Conservation (phyloP, 768 basidiomycete species). For the Mycena sanguinolenta region DNA sequence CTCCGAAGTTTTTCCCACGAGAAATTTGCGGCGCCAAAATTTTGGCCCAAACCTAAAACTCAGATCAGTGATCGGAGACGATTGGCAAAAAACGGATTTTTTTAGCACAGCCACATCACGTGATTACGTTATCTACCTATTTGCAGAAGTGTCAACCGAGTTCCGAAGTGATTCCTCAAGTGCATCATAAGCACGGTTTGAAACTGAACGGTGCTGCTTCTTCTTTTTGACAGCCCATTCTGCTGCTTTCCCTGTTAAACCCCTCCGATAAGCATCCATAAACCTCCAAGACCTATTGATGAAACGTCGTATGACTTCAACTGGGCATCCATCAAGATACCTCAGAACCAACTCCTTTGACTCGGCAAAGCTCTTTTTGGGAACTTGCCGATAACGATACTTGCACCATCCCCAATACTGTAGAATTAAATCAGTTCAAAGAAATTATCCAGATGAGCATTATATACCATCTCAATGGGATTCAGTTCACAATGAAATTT, state of each 20-base stretch:
- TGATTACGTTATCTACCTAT: slow-evolving; percentile 13
- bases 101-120: slow-evolving; percentile 19
- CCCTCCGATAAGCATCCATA: slow-evolving; percentile 7
- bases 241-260: slow-evolving; percentile 6
- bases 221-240: slow-evolving; percentile 18
- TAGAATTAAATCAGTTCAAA: not conserved
- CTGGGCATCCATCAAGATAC: not conserved
- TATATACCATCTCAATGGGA: slow-evolving; percentile 9
- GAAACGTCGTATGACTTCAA: not conserved
- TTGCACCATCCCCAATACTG: no score
- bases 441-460: not conserved
- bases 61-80: not conserved
- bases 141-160: not conserved
- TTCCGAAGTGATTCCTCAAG: not conserved
- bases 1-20: slow-evolving; percentile 24
- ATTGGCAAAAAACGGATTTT: slow-evolving; percentile 25
- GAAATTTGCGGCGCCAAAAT: slow-evolving; percentile 13
- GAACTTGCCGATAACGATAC: slow-evolving; percentile 11
- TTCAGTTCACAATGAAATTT: slow-evolving; percentile 12
- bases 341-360: slow-evolving; percentile 8
- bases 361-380: slow-evolving; percentile 1
- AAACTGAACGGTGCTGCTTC: not conserved
- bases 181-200: not conserved
- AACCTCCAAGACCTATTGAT: slow-evolving; percentile 9
- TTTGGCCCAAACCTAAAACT: not conserved